Percentiles rank a stretch among this genome's conserved stretches.
Conservation (phyloP, 345 rosid species). For the Hibiscus syriacus region DNA sequence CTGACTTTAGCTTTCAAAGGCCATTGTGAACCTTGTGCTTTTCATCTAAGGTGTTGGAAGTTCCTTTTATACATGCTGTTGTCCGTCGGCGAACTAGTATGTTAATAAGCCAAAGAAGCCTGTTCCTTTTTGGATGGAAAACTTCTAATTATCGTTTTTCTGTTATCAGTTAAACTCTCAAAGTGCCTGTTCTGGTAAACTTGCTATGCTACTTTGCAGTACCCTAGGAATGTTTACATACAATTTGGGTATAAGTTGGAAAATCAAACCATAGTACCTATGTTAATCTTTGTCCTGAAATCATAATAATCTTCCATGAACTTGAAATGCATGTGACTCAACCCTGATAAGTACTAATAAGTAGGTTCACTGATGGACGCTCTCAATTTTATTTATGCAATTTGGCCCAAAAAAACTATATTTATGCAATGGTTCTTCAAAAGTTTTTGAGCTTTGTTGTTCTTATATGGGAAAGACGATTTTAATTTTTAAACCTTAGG, state of each 20-base stretch:
- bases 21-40: slow-evolving; percentile 10
- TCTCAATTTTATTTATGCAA: not conserved
- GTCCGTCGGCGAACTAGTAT: slow-evolving; percentile 6
- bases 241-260: not conserved
- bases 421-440: not conserved
- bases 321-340: not conserved
- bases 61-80: slow-evolving; percentile 10
- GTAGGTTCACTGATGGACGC: not conserved
- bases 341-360: not conserved
- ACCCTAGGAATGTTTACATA: not conserved
- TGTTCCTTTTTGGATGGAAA: not conserved
- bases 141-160: not conserved
- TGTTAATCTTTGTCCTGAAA: not conserved
- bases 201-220: slow-evolving; percentile 2
- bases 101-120: slow-evolving; percentile 1
- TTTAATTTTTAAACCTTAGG: not conserved
- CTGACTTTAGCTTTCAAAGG: slow-evolving; percentile 7
- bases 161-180: not conserved
- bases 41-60: slow-evolving; percentile 14
- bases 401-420: not conserved
- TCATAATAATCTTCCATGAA: not conserved
- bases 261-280: not conserved
- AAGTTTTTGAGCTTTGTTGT: not conserved
- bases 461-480: not conserved
- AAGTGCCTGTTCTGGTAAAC: not conserved